These are phyloP conservation scores for Suhomyces bokatorum DNA, from an alignment of 1,139 yeast genomes.

Conservation along the genomic window DNA sequence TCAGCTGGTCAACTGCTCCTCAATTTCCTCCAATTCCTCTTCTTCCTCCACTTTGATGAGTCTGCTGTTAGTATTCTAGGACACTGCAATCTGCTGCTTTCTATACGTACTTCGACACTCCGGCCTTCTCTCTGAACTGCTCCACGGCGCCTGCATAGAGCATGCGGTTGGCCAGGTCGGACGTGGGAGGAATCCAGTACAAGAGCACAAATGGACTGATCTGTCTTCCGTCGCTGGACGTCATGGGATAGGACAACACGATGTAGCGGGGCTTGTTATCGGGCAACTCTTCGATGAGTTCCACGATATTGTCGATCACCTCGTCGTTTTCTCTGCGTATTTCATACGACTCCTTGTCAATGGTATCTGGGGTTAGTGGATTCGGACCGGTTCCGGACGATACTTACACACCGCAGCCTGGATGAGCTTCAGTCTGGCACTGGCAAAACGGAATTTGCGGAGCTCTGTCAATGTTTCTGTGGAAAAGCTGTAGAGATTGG, in stretches of 20 bases:
- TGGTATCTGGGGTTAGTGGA: slow-evolving; percentile 38
- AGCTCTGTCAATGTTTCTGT: slow-evolving; percentile 61
- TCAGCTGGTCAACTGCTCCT: slow-evolving; percentile 13
- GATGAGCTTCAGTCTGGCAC: slow-evolving; percentile 62
- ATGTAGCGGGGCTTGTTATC: slow-evolving; percentile 79
- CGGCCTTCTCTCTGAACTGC: slow-evolving; percentile 72
- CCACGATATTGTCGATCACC: slow-evolving; percentile 51
- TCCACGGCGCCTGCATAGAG: slow-evolving; percentile 89
- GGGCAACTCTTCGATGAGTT: slow-evolving; percentile 73
- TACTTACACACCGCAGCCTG: slow-evolving; percentile 65
- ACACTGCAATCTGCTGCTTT: neutral
- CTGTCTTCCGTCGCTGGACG: slow-evolving; percentile 67
- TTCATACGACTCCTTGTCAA: slow-evolving; percentile 58
- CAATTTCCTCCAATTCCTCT: slow-evolving; percentile 59
- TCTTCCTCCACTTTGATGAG: slow-evolving; percentile 58
- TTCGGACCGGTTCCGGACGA: neutral
- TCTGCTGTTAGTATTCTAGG: slow-evolving; percentile 34
- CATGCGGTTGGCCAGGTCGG: slow-evolving; percentile 79
- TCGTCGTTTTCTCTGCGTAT: slow-evolving; percentile 50
- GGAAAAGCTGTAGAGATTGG: slow-evolving; percentile 64
- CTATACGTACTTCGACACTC: slow-evolving; percentile 59
- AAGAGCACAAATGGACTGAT: slow-evolving; percentile 73
- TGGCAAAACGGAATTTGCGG: slow-evolving; percentile 69
- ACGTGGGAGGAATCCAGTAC: slow-evolving; percentile 84
- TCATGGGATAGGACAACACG: slow-evolving; percentile 75